phyloP scores from a whole-genome alignment of 2,329 filamentous ascomycete species.

The Hymenoscyphus occultus region DNA sequence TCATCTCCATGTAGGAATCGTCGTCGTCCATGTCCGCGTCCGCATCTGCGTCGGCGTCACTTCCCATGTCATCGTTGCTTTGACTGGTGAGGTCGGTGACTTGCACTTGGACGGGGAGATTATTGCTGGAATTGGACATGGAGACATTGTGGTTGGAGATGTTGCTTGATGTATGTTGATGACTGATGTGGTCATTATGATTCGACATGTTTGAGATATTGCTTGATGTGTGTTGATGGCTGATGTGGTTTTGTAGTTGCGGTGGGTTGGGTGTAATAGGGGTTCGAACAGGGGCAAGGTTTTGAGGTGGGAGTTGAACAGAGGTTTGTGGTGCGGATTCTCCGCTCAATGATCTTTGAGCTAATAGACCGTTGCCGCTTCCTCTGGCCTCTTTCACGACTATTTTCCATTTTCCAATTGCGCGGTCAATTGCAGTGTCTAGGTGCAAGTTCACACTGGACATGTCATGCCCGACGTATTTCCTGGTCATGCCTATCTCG shows the following conservation, averaged over 20 bases:
- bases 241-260: constrained; percentile 7
- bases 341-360: constrained; percentile 46
- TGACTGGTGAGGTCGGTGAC: constrained; percentile 7
- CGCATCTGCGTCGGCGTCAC: constrained; percentile 25
- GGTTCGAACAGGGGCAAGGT: constrained; percentile 10
- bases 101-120: constrained; percentile 8
- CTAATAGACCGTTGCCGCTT: constrained; percentile 39
- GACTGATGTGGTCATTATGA: no score
- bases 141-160: not conserved
- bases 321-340: constrained; percentile 18
- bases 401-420: constrained; percentile 60
- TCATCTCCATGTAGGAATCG: constrained; percentile 52
- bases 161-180: not conserved
- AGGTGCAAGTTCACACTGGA: constrained; percentile 54
- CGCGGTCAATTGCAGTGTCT: constrained; percentile 49
- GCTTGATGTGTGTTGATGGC: not conserved
- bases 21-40: constrained; percentile 51
- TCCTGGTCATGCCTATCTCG: constrained; percentile 44
- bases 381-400: constrained; percentile 48
- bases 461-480: constrained; percentile 45
- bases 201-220: not conserved
- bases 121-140: constrained; percentile 3
- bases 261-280: constrained; percentile 10
- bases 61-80: constrained; percentile 12
- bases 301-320: not conserved